phyloP scores from a whole-genome alignment of 2,329 filamentous ascomycete species.

The Microdochium nivale region DNA sequence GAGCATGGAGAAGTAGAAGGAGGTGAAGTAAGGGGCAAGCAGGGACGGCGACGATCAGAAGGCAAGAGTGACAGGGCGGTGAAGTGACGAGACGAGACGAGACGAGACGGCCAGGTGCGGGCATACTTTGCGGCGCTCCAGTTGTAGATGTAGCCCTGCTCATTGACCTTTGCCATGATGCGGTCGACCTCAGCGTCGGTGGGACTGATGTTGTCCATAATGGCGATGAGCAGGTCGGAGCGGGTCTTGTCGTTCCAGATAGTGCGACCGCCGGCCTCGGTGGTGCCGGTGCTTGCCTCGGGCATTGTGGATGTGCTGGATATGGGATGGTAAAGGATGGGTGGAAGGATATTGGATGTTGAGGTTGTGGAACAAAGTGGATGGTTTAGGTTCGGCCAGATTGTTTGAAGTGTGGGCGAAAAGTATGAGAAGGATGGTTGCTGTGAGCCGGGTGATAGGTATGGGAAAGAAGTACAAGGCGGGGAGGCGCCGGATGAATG shows the following conservation, averaged over 20 bases:
- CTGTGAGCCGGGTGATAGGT: too few relatives aligned
- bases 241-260: constrained; percentile 22
- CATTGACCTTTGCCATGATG: constrained; percentile 21
- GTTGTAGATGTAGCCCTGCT: constrained; percentile 28
- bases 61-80: too few relatives aligned
- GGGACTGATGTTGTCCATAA: constrained; percentile 27
- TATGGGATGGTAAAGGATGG: neutral
- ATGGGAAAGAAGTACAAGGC: neutral
- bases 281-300: neutral
- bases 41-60: too few relatives aligned
- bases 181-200: constrained; percentile 20
- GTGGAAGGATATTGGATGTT: neutral
- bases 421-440: neutral
- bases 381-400: neutral
- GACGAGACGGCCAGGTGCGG: neutral
- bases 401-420: neutral
- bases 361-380: neutral
- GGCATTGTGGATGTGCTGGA: neutral
- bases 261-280: constrained; percentile 6
- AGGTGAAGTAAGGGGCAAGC: neutral
- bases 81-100: too few relatives aligned
- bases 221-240: constrained; percentile 26
- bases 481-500: neutral
- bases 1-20: constrained; percentile 1
- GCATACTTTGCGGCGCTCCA: constrained; percentile 31